These are phyloP conservation scores for Peronosclerospora sorghi DNA, from an alignment of 352 stramenopile genomes.

Conservation along the genomic window DNA sequence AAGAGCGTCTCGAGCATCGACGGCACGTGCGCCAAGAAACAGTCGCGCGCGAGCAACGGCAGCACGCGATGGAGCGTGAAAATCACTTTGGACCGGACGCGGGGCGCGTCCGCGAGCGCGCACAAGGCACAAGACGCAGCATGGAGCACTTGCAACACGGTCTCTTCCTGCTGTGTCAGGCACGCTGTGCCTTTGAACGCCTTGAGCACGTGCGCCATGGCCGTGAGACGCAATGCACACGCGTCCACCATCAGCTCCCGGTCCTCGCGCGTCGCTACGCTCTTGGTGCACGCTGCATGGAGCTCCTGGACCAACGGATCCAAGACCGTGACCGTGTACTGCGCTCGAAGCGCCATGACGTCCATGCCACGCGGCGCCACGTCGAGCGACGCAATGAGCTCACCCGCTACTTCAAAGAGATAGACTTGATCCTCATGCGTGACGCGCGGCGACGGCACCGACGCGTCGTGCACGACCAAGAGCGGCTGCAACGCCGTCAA, in stretches of 20 bases:
- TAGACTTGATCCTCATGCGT: conserved; percentile 74
- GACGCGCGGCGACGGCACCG: conserved; percentile 41
- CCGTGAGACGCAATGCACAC: conserved; percentile 55
- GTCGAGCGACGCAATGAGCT: conserved; percentile 65
- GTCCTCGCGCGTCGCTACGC: too few species aligned
- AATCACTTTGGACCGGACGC: conserved; percentile 70
- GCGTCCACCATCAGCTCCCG: conserved; percentile 44
- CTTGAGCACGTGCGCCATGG: conserved; percentile 75
- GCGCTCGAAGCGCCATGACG: conserved; percentile 47
- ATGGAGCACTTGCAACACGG: conserved; percentile 63
- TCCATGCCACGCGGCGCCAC: conserved; percentile 23
- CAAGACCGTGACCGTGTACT: conserved; percentile 64
- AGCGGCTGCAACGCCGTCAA: conserved; percentile 50
- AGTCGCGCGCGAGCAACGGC: conserved; percentile 56
- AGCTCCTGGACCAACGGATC: conserved; percentile 59
- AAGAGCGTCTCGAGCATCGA: conserved; percentile 51
- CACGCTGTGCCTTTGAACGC: conserved; percentile 63
- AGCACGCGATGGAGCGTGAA: conserved; percentile 73
- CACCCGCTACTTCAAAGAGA: conserved; percentile 75
- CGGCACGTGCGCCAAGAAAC: conserved; percentile 53
- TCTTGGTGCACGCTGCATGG: conserved; percentile 43
- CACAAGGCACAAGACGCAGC: conserved; percentile 49
- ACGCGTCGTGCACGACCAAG: too few species aligned
- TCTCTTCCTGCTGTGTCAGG: conserved; percentile 67
- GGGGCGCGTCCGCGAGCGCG: conserved; percentile 29